Conservation (phyloP, 164 flowering plant genomes). For the Amborella trichopoda region DNA sequence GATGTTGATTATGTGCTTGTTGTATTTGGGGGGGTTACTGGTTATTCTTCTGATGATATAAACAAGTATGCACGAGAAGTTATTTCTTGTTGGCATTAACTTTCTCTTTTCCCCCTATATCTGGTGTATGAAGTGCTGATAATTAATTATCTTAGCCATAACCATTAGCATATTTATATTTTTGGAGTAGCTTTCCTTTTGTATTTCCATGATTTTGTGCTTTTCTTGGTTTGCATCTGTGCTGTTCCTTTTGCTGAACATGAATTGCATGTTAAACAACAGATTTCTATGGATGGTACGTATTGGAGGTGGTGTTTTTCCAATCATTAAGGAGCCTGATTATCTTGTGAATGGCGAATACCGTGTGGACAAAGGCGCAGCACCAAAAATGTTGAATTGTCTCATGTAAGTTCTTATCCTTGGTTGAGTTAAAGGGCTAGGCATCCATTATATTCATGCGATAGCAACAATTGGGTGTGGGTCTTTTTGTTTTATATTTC, state of each 20-base stretch:
- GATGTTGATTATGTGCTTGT: constrained; percentile 96
- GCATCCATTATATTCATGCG: too few species aligned
- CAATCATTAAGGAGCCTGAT: constrained; percentile 97
- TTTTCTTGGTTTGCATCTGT: background rate
- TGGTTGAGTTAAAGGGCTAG: too few species aligned
- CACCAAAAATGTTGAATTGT: constrained; percentile 98
- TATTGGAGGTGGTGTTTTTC: constrained; percentile 98
- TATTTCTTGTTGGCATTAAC: too few species aligned
- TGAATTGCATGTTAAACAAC: too few species aligned
- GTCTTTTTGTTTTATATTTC: too few species aligned
- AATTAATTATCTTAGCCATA: too few species aligned
- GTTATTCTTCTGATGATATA: constrained; percentile 98
- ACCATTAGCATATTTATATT: too few species aligned
- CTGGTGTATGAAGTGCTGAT: too few species aligned
- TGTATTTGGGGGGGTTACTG: constrained; percentile 98
- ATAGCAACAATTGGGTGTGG: too few species aligned
- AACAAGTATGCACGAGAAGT: too few species aligned
- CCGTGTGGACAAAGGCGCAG: constrained; percentile 96
- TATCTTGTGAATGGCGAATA: constrained; percentile 99
- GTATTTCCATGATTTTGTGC: background rate
- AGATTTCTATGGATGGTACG: constrained; percentile 99
- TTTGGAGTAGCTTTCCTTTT: background rate
- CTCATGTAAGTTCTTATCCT: constrained; percentile 69
- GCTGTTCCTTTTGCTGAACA: constrained; percentile 3
- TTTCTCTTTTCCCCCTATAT: too few species aligned